Conservation (phyloP, 1,139 yeast genomes). For the Blastobotrys capitulatus region DNA sequence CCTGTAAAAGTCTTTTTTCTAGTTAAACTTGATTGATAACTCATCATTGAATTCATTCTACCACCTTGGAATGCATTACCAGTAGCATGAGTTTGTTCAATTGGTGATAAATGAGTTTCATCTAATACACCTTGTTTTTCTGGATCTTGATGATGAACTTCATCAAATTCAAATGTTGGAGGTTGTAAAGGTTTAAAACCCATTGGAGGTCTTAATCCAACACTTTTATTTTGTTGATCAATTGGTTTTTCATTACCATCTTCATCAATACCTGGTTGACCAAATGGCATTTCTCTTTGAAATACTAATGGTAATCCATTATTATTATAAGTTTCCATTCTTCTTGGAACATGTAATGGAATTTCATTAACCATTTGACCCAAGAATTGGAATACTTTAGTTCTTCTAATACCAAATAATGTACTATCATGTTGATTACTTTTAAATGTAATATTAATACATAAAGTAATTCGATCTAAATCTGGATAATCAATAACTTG, state of each 20-base stretch:
- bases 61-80: neutral
- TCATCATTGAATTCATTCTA: slow-evolving; percentile 8
- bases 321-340: slow-evolving; percentile 32
- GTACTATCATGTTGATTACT: slow-evolving; percentile 34
- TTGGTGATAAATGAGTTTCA: neutral
- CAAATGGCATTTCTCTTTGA: slow-evolving; percentile 7
- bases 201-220: neutral
- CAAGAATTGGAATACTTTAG: slow-evolving; percentile 29
- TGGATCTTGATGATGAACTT: neutral
- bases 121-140: neutral
- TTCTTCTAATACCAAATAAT: slow-evolving; percentile 30
- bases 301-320: slow-evolving; percentile 32
- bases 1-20: slow-evolving; percentile 8
- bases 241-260: neutral
- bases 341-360: slow-evolving; percentile 34
- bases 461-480: slow-evolving; percentile 32
- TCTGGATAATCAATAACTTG: slow-evolving; percentile 33
- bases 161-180: slow-evolving; percentile 5
- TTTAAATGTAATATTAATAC: slow-evolving; percentile 30
- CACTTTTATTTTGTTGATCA: neutral
- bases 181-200: slow-evolving; percentile 1
- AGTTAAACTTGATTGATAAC: slow-evolving; percentile 2
- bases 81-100: neutral
- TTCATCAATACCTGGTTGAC: slow-evolving; percentile 6
- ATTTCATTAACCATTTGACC: slow-evolving; percentile 31